Evolutionary conservation across 805 yeast species (phyloP), one percentile per base, ranked within the genome.

Genomic region (Saturnispora besseyi): DNA sequence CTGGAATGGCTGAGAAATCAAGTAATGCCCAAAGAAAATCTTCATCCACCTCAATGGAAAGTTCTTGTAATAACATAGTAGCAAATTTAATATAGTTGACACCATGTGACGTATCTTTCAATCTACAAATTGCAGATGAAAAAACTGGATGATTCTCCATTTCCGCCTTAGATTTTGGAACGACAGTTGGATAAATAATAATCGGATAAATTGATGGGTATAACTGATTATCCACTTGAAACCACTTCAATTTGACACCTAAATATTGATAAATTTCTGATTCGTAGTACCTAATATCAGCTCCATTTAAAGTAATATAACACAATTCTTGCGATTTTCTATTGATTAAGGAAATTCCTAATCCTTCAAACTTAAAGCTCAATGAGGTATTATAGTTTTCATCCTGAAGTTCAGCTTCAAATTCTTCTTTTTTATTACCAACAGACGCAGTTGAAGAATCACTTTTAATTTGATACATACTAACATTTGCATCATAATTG

Each of bases 1-100:
- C 93, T 0, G 95, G 93, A 34, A 84, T 68, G 59, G 85, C 83
- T 5, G 84, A 75, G 59, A 89, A 88, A 41, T 89, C 96, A 41
- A 90, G 63, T 44, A 90, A 62, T 0, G 95, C 88, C 62, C 83
- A 82, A 55, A 91, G 64, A 64, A 93, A 88, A 62, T 91, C 96
- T 66, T 93, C 99, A 64, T 93, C 99, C 41, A 91, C 76, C 60
- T 93, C 98, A 42, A 93, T 68, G 0, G 97, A 82, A 77, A 93
- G 77, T 61, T 91, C 97, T 66, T 93, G 99, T 45, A 93, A 66
- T 50, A 95, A 69, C 2, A 87, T 62, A 0, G 99, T 91, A 0
- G 96, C 96, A 66, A 88, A 89, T 64, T 95, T 95, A 62, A 91
- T 82, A 62, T 84, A 90, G 12, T 80, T 68, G 13, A 95, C 91